Evolutionary conservation across 139 green algal genomes (phyloP), one percentile per base, ranked within the genome.

Genomic region (Pycnococcus provasolii): DNA sequence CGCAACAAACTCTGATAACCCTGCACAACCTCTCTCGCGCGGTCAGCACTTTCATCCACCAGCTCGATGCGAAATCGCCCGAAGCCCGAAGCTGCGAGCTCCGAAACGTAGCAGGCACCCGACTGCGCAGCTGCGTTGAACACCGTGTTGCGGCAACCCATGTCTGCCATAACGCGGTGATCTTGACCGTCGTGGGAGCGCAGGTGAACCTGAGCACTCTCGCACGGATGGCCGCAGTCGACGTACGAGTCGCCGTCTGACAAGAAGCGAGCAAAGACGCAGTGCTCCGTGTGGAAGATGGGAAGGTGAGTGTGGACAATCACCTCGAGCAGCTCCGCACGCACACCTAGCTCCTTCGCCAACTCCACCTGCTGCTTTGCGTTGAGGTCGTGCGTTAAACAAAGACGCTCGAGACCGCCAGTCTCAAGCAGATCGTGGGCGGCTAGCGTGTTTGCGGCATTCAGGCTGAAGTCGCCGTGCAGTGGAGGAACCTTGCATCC

Each of bases 251-350:
- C 85, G 62, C 87, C 87, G 41, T 69, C 47, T 26, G 78, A 88
- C 13, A 95, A 76, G 74, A 92, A 93, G 26, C 50, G 84, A 60
- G 76, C 84, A 58, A 90, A 93, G 7, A 90, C 85, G 70, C 88
- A 93, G 80, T 91, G 86, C 79, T 92, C 85, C 2, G 87, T 91
- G 79, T 95, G 87, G 73, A 95, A 93, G 72, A 93, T 87, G 62
- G 88, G 86, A 41, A 95, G 70, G 76, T 95, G 86, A 66, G 88
- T 79, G 67, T 93, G 86, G 44, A 89, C 42, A 5, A 95, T 76
- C 1, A 77, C 76, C 76, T 95, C 86, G 50, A 94, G 62, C 45
- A 58, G 51, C 1, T 42, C 39, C 15, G 3, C 54, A 42, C 3
- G 15, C 52, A 13, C 39, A 3, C 65, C 67, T 8, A 87, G 70